phyloP scores from a whole-genome alignment of 2,329 filamentous ascomycete species.

The Raffaelea albimanens region DNA sequence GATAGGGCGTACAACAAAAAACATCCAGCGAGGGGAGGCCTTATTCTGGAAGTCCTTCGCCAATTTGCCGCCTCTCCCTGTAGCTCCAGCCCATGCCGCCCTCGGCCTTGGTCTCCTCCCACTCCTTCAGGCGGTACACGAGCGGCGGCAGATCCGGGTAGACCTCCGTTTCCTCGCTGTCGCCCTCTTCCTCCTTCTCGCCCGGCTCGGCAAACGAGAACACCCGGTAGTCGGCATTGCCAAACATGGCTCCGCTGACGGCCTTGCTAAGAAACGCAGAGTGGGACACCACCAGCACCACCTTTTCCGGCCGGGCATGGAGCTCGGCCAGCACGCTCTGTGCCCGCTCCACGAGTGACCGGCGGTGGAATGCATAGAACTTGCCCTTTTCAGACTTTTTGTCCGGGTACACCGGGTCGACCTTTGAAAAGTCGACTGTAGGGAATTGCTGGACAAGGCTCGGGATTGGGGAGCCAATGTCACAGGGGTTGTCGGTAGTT shows the following conservation, averaged over 20 bases:
- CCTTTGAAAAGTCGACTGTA: constrained; percentile 41
- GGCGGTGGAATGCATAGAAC: constrained; percentile 42
- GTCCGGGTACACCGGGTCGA: constrained; percentile 54
- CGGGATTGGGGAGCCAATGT: constrained; percentile 43
- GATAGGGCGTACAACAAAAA: too few species aligned
- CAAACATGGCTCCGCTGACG: constrained; percentile 45
- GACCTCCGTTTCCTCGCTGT: not conserved
- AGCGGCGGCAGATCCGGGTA: constrained; percentile 9
- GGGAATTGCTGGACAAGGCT: constrained; percentile 41
- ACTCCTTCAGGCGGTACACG: constrained; percentile 30
- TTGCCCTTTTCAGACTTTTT: constrained; percentile 40
- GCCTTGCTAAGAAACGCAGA: constrained; percentile 52
- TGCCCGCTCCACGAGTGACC: constrained; percentile 45
- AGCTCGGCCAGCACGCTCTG: constrained; percentile 40
- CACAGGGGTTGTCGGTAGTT: constrained; percentile 48
- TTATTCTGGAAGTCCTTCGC: constrained; percentile 19
- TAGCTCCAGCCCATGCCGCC: constrained; percentile 43
- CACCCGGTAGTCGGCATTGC: constrained; percentile 56
- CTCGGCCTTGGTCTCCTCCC: constrained; percentile 35
- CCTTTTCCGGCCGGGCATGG: constrained; percentile 44
- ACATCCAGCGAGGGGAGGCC: too few species aligned
- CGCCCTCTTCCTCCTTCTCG: constrained; percentile 11
- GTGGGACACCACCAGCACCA: constrained; percentile 56
- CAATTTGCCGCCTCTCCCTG: constrained; percentile 22
- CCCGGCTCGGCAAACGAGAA: constrained; percentile 41